Evolutionary conservation across 139 green algal species (phyloP), one percentile per base, ranked within the genome.

Genomic region (Marvania coccoides): DNA sequence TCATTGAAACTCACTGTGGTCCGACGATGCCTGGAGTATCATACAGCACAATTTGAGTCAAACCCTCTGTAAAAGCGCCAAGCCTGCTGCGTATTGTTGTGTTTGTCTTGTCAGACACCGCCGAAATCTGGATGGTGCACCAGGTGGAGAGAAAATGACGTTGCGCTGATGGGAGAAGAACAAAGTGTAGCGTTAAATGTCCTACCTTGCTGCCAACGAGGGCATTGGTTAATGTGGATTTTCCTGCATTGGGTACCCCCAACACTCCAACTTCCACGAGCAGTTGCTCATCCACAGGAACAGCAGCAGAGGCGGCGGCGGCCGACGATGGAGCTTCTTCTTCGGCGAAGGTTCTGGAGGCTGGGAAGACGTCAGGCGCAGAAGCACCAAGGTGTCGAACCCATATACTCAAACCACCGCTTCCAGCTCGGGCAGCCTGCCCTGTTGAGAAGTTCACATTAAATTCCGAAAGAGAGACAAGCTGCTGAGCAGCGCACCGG

Each of bases 71-170:
- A 55, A 83, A 83, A 2, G 85, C 74, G 5, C 88, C 87, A 38
- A 95, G 65, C 34, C 65, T 72, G 0, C 75, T 36, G 6, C 23
- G 51, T 24, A 63, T 29, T 3, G 88, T 95, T 6, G 87, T 95
- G 78, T 95, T 95, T 46, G 82, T 85, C 58, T 95, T 93, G 24
- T 55, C 39, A 10, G 88, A 95, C 8, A 95, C 88, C 5, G 88
- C 87, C 12, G 85, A 81, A 5, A 90, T 73, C 76, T 82, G 75
- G 13, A 48, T 57, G n/a, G n/a, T n/a, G 29, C 29, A 36, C n/a
- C n/a, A n/a, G n/a, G n/a, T n/a, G n/a, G n/a, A n/a, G n/a, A n/a
- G n/a, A n/a, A n/a, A n/a, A 12, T 26, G n/a, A 10, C 38, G 38
- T 10, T 46, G 38, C 8, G 38, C 38, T 8, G 9, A 10, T 10